phyloP scores from a whole-genome alignment of 2,329 filamentous ascomycete genomes.

The Bipolaris sorokiniana region DNA sequence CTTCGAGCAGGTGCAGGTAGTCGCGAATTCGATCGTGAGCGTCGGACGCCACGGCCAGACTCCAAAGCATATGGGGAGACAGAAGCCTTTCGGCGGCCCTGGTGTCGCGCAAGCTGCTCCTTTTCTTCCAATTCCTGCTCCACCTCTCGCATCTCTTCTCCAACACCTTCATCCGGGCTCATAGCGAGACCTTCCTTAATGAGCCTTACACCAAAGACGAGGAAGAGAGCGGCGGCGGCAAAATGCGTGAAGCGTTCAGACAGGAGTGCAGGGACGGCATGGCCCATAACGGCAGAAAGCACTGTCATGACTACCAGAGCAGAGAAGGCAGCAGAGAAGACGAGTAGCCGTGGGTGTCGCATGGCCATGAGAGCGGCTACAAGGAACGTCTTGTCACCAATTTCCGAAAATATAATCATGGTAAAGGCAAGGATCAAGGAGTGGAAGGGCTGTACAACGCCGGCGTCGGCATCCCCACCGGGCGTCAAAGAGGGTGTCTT shows the following conservation, averaged over 20 bases:
- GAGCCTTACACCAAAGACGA: constrained; percentile 86
- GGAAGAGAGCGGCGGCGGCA: constrained; percentile 81
- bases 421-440: constrained; percentile 91
- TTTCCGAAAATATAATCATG: constrained; percentile 96
- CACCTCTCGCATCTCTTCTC: constrained; percentile 98
- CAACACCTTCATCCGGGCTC: constrained; percentile 86
- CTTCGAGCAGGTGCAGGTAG: constrained; percentile 82
- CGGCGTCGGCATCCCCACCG: constrained; percentile 57
- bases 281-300: constrained; percentile 88
- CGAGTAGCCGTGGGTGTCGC: constrained; percentile 91
- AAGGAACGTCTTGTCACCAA: constrained; percentile 98
- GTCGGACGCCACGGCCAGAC: constrained; percentile 72
- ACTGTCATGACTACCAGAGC: constrained; percentile 94
- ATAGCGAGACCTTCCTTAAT: constrained; percentile 87
- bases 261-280: constrained; percentile 87
- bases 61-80: constrained; percentile 80
- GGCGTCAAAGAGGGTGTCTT: constrained; percentile 34
- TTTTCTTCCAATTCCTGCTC: constrained; percentile 94
- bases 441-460: constrained; percentile 79
- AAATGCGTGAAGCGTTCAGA: constrained; percentile 91
- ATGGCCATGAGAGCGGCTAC: constrained; percentile 98
- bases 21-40: constrained; percentile 74
- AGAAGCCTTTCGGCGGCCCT: constrained; percentile 67
- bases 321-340: constrained; percentile 93
- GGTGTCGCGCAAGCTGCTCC: constrained; percentile 74